phyloP scores from a whole-genome alignment of 768 basidiomycete species.

The Rhizopogon vulgaris region DNA sequence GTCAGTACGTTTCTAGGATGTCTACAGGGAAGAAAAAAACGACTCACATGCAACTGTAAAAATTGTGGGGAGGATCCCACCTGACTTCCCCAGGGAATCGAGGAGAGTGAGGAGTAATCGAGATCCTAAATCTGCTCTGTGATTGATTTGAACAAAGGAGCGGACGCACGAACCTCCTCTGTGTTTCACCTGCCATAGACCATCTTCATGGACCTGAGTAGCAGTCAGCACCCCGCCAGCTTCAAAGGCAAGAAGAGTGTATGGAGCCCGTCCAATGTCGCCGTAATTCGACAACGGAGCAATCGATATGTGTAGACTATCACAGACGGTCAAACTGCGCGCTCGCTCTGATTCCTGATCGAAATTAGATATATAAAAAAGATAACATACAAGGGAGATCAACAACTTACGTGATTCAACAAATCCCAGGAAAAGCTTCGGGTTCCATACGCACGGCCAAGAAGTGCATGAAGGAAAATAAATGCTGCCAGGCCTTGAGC shows the following conservation, averaged over 20 bases:
- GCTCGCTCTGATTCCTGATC: not conserved
- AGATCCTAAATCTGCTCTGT: conserved; percentile 27
- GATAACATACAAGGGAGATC: not conserved
- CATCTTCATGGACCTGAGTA: conserved; percentile 21
- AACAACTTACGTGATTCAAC: not conserved
- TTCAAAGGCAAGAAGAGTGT: conserved; percentile 37
- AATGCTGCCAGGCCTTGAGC: conserved; percentile 1
- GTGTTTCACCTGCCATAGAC: conserved; percentile 35
- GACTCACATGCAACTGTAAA: conserved; percentile 31
- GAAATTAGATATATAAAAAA: not conserved
- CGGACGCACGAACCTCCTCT: conserved; percentile 29
- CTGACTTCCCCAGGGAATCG: conserved; percentile 37
- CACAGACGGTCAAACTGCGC: conserved; percentile 11
- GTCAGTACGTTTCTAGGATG: not conserved
- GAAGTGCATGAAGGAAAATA: not conserved
- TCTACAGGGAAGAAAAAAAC: not conserved
- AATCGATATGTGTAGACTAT: conserved; percentile 7
- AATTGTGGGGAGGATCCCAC: conserved; percentile 31
- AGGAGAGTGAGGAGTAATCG: conserved; percentile 38
- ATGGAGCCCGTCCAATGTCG: conserved; percentile 26
- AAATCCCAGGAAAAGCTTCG: conserved; percentile 3
- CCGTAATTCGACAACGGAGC: not conserved
- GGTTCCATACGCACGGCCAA: not conserved
- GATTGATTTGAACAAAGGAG: not conserved
- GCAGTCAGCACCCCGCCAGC: conserved; percentile 29